Conservation (phyloP, 176 grass and related monocot genomes). For the Musa troglodytarum region DNA sequence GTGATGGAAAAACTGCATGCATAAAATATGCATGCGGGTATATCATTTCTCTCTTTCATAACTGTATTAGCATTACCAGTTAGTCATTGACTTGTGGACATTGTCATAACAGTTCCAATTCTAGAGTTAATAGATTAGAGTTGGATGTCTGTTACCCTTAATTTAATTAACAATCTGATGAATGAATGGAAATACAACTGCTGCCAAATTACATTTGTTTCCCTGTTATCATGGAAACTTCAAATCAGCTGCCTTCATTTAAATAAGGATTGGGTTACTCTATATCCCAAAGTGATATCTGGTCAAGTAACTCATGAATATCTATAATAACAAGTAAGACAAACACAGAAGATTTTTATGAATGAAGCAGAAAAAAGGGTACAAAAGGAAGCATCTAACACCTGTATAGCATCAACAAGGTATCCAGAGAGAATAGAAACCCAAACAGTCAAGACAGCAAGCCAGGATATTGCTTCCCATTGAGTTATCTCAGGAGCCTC, state of each 20-base stretch:
- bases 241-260: not conserved
- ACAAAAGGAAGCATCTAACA: conserved; percentile 27
- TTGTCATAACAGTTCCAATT: not conserved
- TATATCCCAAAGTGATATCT: not conserved
- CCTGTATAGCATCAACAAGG: conserved; percentile 96
- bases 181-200: no score
- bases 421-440: conserved; percentile 94
- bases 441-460: conserved; percentile 85
- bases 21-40: not conserved
- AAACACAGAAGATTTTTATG: not conserved
- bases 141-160: not conserved
- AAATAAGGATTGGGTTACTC: not conserved
- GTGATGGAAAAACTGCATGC: no score
- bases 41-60: not conserved
- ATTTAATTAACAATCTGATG: not conserved
- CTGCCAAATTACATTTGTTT: no score
- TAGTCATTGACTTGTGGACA: not conserved
- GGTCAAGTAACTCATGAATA: not conserved
- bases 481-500: conserved; percentile 64
- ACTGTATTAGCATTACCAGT: not conserved
- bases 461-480: conserved; percentile 78
- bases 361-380: not conserved
- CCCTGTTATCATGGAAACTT: not conserved
- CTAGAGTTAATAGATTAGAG: not conserved
- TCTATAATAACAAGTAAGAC: not conserved